phyloP scores from a whole-genome alignment of 2,329 filamentous ascomycete genomes.

The Aotearoamyces nothofagi region DNA sequence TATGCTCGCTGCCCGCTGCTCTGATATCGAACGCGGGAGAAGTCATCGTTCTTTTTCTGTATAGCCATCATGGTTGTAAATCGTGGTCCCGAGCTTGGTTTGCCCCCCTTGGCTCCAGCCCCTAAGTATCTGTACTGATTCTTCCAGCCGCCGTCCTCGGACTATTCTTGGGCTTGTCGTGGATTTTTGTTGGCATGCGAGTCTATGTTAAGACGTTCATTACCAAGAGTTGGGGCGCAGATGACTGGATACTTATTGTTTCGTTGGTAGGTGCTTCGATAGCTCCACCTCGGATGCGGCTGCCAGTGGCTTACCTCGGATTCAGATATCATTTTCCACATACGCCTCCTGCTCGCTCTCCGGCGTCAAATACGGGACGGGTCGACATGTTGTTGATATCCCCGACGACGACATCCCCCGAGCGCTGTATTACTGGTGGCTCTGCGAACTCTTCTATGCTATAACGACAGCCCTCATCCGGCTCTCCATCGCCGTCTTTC shows the following conservation, averaged over 20 bases:
- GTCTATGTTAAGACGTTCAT: constrained; percentile 15
- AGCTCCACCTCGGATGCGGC: neutral
- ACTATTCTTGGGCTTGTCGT: constrained; percentile 21
- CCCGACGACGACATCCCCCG: constrained; percentile 10
- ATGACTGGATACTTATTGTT: constrained; percentile 12
- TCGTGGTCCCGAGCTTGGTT: too few relatives aligned
- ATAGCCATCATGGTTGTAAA: too few relatives aligned
- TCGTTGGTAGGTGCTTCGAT: constrained; percentile 8
- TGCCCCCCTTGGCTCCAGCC: too few relatives aligned
- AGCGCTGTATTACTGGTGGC: constrained; percentile 19
- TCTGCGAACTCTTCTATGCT: constrained; percentile 24
- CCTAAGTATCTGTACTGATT: too few relatives aligned
- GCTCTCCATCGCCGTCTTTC: constrained; percentile 23
- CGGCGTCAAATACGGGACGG: constrained; percentile 14
- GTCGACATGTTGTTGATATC: constrained; percentile 12
- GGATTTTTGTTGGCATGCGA: constrained; percentile 13
- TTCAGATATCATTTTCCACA: constrained; percentile 5
- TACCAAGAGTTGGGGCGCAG: constrained; percentile 15
- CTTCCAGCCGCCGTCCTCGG: constrained; percentile 6
- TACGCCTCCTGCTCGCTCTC: constrained; percentile 12
- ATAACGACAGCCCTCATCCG: constrained; percentile 24
- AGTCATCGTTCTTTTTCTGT: too few relatives aligned
- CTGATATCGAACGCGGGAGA: too few relatives aligned
- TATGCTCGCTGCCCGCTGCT: neutral
- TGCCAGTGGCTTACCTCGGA: neutral